These are phyloP conservation scores for Suillus clintonianus DNA, from an alignment of 768 basidiomycete genomes.

Conservation along the genomic window DNA sequence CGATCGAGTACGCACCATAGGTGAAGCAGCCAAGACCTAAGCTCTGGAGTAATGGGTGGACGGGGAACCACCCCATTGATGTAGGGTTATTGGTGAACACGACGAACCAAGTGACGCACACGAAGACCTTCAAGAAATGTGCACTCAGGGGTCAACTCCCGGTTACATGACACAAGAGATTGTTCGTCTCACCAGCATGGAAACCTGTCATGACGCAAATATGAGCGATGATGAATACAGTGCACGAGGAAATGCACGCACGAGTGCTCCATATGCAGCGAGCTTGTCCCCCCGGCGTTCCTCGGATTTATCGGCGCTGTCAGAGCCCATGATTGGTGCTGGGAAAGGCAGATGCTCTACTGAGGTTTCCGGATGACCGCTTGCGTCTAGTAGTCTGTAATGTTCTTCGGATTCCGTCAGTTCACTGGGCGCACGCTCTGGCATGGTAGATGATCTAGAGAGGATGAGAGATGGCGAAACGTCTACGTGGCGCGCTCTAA, in stretches of 20 bases:
- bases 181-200: constrained; percentile 18
- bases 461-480: too few species aligned
- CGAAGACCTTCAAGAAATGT: constrained; percentile 36
- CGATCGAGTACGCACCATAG: constrained; percentile 48
- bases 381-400: constrained; percentile 12
- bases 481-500: too few species aligned
- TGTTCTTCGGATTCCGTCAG: constrained; percentile 13
- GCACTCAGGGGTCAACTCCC: background rate
- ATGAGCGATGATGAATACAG: background rate
- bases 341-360: background rate
- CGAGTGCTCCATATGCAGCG: constrained; percentile 38
- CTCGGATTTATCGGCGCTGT: constrained; percentile 34
- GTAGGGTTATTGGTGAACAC: constrained; percentile 48
- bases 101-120: constrained; percentile 44
- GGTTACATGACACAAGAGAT: constrained; percentile 3
- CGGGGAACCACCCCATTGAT: constrained; percentile 59
- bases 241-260: constrained; percentile 24
- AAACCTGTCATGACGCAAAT: constrained; percentile 7
- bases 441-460: background rate
- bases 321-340: constrained; percentile 21
- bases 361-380: background rate
- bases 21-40: constrained; percentile 57
- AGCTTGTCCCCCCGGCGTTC: constrained; percentile 38
- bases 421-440: background rate
- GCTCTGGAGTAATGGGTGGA: constrained; percentile 66